Evolutionary conservation across 2,329 filamentous ascomycete species (phyloP).

Genomic region (Coniosporium tulheliwenetii): DNA sequence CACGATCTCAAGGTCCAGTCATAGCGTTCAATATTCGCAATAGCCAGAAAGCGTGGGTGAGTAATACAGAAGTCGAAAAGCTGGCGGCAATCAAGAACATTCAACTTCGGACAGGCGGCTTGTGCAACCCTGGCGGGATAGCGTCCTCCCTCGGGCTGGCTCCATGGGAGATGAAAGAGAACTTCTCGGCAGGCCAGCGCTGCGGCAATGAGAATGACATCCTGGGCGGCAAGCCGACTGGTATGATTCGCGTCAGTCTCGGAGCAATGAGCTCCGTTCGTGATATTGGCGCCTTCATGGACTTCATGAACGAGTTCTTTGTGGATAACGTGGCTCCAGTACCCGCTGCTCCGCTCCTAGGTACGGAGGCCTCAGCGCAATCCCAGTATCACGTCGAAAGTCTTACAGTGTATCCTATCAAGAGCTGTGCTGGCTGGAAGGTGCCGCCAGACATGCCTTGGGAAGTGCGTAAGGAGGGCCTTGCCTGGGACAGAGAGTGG

Average conservation of each 20-base stretch:
- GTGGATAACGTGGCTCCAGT: conserved; percentile 12
- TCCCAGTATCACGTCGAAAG: conserved; percentile 26
- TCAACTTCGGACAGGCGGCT: conserved; percentile 71
- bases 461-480: conserved; percentile 66
- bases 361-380: not conserved
- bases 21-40: conserved; percentile 72
- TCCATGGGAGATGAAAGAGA: conserved; percentile 67
- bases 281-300: conserved; percentile 58
- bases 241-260: conserved; percentile 69
- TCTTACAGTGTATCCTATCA: conserved; percentile 68
- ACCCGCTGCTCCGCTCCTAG: not conserved
- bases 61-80: conserved; percentile 76
- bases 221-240: conserved; percentile 71
- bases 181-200: conserved; percentile 71
- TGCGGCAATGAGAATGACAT: conserved; percentile 76
- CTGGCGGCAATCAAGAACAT: conserved; percentile 63
- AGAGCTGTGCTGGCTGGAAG: conserved; percentile 72
- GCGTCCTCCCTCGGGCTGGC: conserved; percentile 56
- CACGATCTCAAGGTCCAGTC: conserved; percentile 49
- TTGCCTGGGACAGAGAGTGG: conserved; percentile 95
- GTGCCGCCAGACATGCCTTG: conserved; percentile 51
- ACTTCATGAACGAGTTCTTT: conserved; percentile 44
- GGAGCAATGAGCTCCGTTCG: conserved; percentile 73
- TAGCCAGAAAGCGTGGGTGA: conserved; percentile 55
- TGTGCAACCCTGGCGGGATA: conserved; percentile 86